Base-by-base conservation (phyloP, 2,329 filamentous ascomycete genomes). In the Escovopsis sp. region DNA sequence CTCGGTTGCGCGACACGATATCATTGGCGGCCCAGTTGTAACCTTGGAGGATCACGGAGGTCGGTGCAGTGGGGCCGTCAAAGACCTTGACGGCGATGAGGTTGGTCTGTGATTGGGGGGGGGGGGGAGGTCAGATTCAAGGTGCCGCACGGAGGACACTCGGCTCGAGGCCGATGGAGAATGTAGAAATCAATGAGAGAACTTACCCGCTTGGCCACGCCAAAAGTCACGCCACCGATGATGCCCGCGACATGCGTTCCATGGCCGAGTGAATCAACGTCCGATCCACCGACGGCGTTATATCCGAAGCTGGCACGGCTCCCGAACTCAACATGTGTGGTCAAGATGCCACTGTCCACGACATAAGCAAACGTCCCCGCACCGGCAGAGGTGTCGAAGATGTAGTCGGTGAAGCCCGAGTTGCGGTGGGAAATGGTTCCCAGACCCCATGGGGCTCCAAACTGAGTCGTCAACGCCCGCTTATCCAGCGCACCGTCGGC, bases 271-370 rank as follows among this genome's bases (percentile, higher is more conserved):
- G 45, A 50, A 53, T 68, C 60, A 30, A 52, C 49, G 41, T 55
- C 55, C 38, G 59, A 53, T 34, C 51, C 53, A 41, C 58, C 56
- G 41, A 54, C 54, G 15, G 57, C 59, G 36, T 62, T 66, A 44
- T 55, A 58, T 4, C 62, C 61, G 32, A 55, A 58, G 18, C 49
- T 53, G 30, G 66, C 67, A 9, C 67, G 63, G 9, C 62, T 62
- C 38, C 61, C 62, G 38, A 70, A 70, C 37, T 69, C 59, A 42
- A 53, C 33, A 51, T 77, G 73, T 5, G 53, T 44, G 18, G 57
- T 62, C 36, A 63, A 60, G 41, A 77, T 67, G 33, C 73, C 73
- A 0, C 68, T 73, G 53, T 77, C 73, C 43, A 77, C 57, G 41
- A 77, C 56, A 52, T 76, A 77, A 39, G 66, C 59, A 46, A 63